Conservation (phyloP, 2,329 filamentous ascomycete genomes). For the Alternaria sp. region DNA sequence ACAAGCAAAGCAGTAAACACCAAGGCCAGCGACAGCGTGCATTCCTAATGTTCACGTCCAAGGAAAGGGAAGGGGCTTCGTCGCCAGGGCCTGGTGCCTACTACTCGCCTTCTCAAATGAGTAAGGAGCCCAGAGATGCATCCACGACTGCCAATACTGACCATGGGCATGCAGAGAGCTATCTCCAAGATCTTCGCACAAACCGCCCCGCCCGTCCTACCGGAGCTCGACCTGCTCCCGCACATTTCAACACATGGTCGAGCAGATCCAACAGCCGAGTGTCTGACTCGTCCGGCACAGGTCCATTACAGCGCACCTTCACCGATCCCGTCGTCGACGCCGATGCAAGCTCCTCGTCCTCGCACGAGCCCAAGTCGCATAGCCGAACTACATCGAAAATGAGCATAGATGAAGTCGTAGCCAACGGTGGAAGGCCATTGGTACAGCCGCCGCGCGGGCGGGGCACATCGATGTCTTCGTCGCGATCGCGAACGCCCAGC, state of each 20-base stretch:
- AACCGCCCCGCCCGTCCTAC: constrained; percentile 73
- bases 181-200: constrained; percentile 74
- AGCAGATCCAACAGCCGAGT: constrained; percentile 37
- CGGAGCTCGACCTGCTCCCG: constrained; percentile 72
- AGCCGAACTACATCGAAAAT: constrained; percentile 42
- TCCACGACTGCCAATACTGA: constrained; percentile 29
- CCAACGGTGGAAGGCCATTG: constrained; percentile 42
- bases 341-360: constrained; percentile 30
- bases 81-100: constrained; percentile 48
- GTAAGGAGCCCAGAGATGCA: constrained; percentile 38
- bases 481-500: constrained; percentile 63
- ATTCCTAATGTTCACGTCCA: constrained; percentile 43
- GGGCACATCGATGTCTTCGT: constrained; percentile 53
- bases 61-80: constrained; percentile 48
- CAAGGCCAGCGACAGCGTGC: constrained; percentile 16
- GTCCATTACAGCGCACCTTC: constrained; percentile 38
- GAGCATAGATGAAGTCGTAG: constrained; percentile 41
- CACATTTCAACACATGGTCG: constrained; percentile 55
- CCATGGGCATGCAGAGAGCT: constrained; percentile 64
- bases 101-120: constrained; percentile 52
- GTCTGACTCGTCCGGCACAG: constrained; percentile 38
- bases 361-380: constrained; percentile 39
- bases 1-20: constrained; percentile 31
- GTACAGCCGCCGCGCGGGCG: constrained; percentile 53
- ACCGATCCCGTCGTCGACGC: constrained; percentile 37